Evolutionary conservation across 2,329 filamentous ascomycete species (phyloP), one percentile per base, ranked within the genome.

Genomic region (Alternaria brassicae): DNA sequence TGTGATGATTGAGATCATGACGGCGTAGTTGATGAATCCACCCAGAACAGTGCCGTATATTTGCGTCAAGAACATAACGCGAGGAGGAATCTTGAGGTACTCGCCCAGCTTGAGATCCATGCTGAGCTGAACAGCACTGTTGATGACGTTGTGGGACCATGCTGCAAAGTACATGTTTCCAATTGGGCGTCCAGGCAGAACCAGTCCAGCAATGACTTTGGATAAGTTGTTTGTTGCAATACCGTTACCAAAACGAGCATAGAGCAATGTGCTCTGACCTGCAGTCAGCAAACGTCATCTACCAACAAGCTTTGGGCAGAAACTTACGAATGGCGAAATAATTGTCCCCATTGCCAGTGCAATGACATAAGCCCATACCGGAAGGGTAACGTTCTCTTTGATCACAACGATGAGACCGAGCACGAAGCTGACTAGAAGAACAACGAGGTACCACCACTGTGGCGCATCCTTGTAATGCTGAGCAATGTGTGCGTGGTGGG

Each of bases 121-220:
- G 12, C 60, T 58, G 39, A 65, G 60, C 37, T 63, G 60, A 2
- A 65, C 47, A 4, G 62, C 28, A 17, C 57, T 49, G 10, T 52
- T 58, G 39, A 61, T 61, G 13, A 65, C 62, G 36, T 65, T 63
- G 37, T 65, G 62, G 3, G 57, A 61, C 60, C 60, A 65, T 15
- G 60, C 57, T 8, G 62, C 60, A 27, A 63, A 65, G 40, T 65
- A 65, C 62, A 65, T 61, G 40, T 65, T 65, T 15, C 62, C 62
- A 6, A 65, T 61, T 2, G 62, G 62, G 15, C 57, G 54, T 0
- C 62, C 62, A 32, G 62, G 62, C 6, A 63, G 49, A 3, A 65
- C 45, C 39, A 65, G 15, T 7, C 62, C 62, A n/a, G 60, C 60
- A 12, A 65, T 63, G 23, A 65, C 52, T 44, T 65, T 65, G 9